These are phyloP conservation scores for Atkinsonella texensis DNA, from an alignment of 2,329 filamentous ascomycete genomes.

Conservation along the genomic window DNA sequence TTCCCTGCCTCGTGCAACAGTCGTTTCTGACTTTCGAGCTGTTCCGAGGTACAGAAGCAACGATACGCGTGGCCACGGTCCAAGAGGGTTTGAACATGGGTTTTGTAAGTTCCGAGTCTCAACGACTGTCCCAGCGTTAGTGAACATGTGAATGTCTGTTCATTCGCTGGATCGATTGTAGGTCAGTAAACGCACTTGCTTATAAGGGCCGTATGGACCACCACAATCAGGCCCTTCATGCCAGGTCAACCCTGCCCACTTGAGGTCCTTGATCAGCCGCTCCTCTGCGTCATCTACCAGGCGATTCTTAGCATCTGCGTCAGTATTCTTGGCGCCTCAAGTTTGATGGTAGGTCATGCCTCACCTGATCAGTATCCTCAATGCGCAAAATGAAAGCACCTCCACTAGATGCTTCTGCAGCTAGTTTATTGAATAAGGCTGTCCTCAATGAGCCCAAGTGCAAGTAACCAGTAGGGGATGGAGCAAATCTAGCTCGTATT, in stretches of 20 bases:
- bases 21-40: conserved; percentile 54
- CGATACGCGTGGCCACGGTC: conserved; percentile 68
- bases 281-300: conserved; percentile 70
- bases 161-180: neutral
- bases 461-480: conserved; percentile 86
- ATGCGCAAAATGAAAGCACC: conserved; percentile 86
- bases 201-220: conserved; percentile 75
- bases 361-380: conserved; percentile 88
- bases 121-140: conserved; percentile 49
- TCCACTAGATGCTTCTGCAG: conserved; percentile 67
- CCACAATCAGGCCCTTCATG: conserved; percentile 84
- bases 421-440: conserved; percentile 86
- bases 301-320: conserved; percentile 46
- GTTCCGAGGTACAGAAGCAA: conserved; percentile 75
- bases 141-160: neutral
- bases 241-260: conserved; percentile 85
- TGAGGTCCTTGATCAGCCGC: conserved; percentile 64
- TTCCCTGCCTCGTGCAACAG: conserved; percentile 41
- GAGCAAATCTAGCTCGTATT: conserved; percentile 65
- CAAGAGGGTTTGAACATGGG: conserved; percentile 59
- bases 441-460: conserved; percentile 87
- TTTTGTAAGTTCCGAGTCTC: conserved; percentile 58
- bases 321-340: neutral
- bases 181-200: conserved; percentile 44
- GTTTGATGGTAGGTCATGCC: conserved; percentile 12